Percentiles rank a stretch among this genome's conserved stretches.
Evolutionary conservation across 495 filamentous ascomycete genomes (phyloP).

Genomic region (Hyaloscypha finlandica): DNA sequence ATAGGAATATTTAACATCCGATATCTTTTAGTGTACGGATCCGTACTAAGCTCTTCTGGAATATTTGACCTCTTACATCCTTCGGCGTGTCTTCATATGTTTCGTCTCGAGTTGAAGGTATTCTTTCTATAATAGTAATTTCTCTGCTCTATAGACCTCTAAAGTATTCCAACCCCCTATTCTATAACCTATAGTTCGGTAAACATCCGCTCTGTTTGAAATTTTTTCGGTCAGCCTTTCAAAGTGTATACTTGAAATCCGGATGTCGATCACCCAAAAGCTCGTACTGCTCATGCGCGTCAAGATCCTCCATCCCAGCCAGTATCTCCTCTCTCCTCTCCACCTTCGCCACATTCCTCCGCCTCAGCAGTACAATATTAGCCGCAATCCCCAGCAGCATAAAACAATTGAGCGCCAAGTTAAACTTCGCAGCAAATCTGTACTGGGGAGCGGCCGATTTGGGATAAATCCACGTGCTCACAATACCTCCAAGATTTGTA

Average conservation of each 20-base stretch:
- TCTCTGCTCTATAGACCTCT: too few relatives aligned
- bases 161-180: too few relatives aligned
- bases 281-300: slow-evolving; percentile 39
- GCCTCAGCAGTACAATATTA: slow-evolving; percentile 32
- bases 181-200: too few relatives aligned
- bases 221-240: not conserved
- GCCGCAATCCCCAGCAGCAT: slow-evolving; percentile 10
- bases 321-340: slow-evolving; percentile 30
- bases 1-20: too few relatives aligned
- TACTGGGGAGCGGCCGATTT: not conserved
- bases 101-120: too few relatives aligned
- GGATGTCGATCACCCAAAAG: slow-evolving; percentile 44
- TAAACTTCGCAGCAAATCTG: not conserved
- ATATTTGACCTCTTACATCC: too few relatives aligned
- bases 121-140: too few relatives aligned
- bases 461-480: not conserved
- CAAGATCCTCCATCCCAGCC: slow-evolving; percentile 34
- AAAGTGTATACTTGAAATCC: slow-evolving; percentile 39
- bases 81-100: too few relatives aligned
- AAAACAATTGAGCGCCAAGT: not conserved
- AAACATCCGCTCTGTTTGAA: too few relatives aligned
- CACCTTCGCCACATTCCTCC: slow-evolving; percentile 30
- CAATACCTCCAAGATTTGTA: slow-evolving; percentile 2
- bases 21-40: too few relatives aligned
- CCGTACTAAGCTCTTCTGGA: too few relatives aligned